These are phyloP conservation scores for Cutaneotrichosporon spelunceum DNA, from an alignment of 1,284 basidiomycete genomes.

Conservation along the genomic window DNA sequence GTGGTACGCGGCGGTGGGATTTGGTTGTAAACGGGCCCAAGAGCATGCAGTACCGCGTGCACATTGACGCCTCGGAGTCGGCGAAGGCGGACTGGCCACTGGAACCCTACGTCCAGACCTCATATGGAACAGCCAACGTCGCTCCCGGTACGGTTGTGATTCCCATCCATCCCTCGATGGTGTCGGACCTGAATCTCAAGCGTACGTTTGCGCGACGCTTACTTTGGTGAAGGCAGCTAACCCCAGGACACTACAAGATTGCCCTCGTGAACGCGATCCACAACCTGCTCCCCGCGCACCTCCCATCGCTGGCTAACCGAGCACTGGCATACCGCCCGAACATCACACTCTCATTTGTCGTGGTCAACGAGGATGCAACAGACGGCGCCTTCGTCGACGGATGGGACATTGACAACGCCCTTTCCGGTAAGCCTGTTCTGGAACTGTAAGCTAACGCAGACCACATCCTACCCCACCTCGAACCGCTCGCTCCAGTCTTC, in stretches of 20 bases:
- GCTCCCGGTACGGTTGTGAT: slow-evolving; percentile 37
- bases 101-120: slow-evolving; percentile 40
- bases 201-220: slow-evolving; percentile 26
- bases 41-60: slow-evolving; percentile 30
- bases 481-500: slow-evolving; percentile 65
- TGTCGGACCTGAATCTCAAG: slow-evolving; percentile 32
- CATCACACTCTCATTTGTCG: slow-evolving; percentile 57
- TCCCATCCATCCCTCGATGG: slow-evolving; percentile 36
- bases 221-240: not conserved
- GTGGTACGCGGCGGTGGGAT: slow-evolving; percentile 32
- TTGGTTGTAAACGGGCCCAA: slow-evolving; percentile 19
- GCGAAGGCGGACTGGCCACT: slow-evolving; percentile 39
- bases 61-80: slow-evolving; percentile 27
- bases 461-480: slow-evolving; percentile 65
- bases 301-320: slow-evolving; percentile 44
- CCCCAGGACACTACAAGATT: slow-evolving; percentile 37
- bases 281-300: slow-evolving; percentile 57
- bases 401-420: slow-evolving; percentile 69
- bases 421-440: slow-evolving; percentile 58
- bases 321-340: slow-evolving; percentile 64
- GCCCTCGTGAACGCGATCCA: slow-evolving; percentile 58
- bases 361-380: slow-evolving; percentile 81
- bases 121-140: slow-evolving; percentile 12
- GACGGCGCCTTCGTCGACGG: slow-evolving; percentile 60
- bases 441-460: slow-evolving; percentile 53